Percentiles rank a stretch among this genome's conserved stretches.
Evolutionary conservation across 2,329 filamentous ascomycete species (phyloP).

Genomic region (Pestalotiopsis sp.): DNA sequence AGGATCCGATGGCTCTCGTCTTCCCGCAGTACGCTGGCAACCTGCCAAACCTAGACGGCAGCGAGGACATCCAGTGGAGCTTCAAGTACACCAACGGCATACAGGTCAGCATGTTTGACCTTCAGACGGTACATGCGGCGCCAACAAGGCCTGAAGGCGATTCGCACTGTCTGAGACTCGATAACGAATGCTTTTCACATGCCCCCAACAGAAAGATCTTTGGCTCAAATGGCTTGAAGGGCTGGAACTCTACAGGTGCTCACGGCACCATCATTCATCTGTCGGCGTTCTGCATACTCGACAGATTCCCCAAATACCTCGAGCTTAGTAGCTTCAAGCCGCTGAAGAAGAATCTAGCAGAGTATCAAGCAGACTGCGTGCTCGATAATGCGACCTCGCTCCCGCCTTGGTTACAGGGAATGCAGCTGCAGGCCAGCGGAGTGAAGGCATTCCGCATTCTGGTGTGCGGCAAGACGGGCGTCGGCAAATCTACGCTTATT

Average conservation of each 20-base stretch:
- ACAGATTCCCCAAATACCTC: slow-evolving; percentile 8
- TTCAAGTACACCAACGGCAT: slow-evolving; percentile 24
- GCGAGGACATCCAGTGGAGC: slow-evolving; percentile 14
- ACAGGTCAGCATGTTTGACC: slow-evolving; percentile 22
- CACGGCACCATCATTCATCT: slow-evolving; percentile 24
- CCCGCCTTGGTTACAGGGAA: neutral
- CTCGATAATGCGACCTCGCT: slow-evolving; percentile 1
- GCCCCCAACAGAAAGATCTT: neutral
- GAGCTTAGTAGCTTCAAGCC: neutral
- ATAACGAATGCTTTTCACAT: neutral
- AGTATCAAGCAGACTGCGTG: neutral
- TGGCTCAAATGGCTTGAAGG: neutral
- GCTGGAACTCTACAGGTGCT: slow-evolving; percentile 13
- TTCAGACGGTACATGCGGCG: slow-evolving; percentile 17
- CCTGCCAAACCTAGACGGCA: slow-evolving; percentile 13
- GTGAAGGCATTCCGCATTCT: slow-evolving; percentile 19
- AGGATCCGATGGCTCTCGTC: slow-evolving; percentile 17
- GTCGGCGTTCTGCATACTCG: slow-evolving; percentile 21
- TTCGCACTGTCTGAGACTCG: neutral
- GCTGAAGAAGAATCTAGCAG: neutral
- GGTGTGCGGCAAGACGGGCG: slow-evolving; percentile 26
- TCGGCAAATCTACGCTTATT: slow-evolving; percentile 28
- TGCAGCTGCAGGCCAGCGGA: slow-evolving; percentile 4
- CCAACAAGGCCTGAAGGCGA: neutral
- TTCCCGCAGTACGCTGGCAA: slow-evolving; percentile 8